Conservation (phyloP, 805 yeast genomes). For the Teunomyces funiuensis region DNA sequence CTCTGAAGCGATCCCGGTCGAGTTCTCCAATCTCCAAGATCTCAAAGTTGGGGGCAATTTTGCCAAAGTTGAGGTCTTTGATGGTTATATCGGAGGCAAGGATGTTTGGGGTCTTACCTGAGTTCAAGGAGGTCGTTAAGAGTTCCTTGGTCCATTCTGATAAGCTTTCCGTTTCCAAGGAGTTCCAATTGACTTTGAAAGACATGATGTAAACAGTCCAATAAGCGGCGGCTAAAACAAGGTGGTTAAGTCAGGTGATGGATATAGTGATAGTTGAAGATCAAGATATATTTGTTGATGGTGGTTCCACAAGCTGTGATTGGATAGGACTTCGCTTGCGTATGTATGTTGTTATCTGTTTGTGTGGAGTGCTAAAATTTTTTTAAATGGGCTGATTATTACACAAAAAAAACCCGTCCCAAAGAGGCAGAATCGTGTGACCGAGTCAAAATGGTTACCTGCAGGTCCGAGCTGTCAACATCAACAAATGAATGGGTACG, state of each 20-base stretch:
- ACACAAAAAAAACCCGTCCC: neutral
- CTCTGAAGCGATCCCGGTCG: slow-evolving; percentile 72
- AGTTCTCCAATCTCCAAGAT: slow-evolving; percentile 81
- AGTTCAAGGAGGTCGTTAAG: slow-evolving; percentile 69
- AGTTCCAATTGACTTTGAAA: slow-evolving; percentile 74
- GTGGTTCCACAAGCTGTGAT: neutral
- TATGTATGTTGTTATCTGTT: slow-evolving; percentile 4
- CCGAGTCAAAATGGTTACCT: neutral
- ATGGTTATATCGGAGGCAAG: slow-evolving; percentile 68
- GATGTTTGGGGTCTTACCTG: slow-evolving; percentile 69
- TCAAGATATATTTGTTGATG: neutral
- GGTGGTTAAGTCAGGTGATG: neutral
- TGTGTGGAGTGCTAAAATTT: slow-evolving; percentile 1
- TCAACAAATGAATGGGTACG: no score
- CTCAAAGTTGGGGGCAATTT: slow-evolving; percentile 71
- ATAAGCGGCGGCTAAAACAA: neutral
- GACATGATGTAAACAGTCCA: slow-evolving; percentile 49
- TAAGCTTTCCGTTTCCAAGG: slow-evolving; percentile 64
- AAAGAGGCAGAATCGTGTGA: neutral
- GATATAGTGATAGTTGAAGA: neutral
- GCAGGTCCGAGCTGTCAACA: no score
- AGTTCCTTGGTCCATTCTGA: slow-evolving; percentile 62
- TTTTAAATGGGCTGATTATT: slow-evolving; percentile 1
- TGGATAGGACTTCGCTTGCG: no score
- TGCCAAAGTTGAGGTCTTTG: slow-evolving; percentile 70